A percentile compares a stretch with the other conserved stretches of the same genome.
Conservation (phyloP, 345 rosid species). For the Bruguiera sexangula region DNA sequence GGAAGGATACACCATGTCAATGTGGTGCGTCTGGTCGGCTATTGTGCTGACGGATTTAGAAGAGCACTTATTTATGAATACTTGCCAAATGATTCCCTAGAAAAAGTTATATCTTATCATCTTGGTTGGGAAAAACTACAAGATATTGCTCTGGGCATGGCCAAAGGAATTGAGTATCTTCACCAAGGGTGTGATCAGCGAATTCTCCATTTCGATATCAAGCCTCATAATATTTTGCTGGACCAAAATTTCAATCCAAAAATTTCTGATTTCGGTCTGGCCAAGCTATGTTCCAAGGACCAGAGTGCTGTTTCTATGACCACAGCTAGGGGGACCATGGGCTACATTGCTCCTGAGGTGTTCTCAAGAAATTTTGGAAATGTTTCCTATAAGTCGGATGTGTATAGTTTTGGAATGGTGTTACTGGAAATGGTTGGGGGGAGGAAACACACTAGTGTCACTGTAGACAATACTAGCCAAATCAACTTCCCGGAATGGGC, state of each 20-base stretch:
- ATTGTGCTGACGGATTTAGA: slow-evolving; percentile 27
- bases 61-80: slow-evolving; percentile 25
- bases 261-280: slow-evolving; percentile 22
- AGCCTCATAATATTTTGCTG: slow-evolving; percentile 23
- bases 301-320: slow-evolving; percentile 30
- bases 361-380: slow-evolving; percentile 24
- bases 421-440: slow-evolving; percentile 25
- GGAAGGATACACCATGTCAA: slow-evolving; percentile 24
- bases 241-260: slow-evolving; percentile 21
- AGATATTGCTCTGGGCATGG: slow-evolving; percentile 23
- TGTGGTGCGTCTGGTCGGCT: slow-evolving; percentile 21
- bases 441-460: slow-evolving; percentile 10
- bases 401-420: slow-evolving; percentile 26
- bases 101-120: slow-evolving; percentile 13
- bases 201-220: slow-evolving; percentile 27
- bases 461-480: not conserved
- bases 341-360: slow-evolving; percentile 27
- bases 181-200: slow-evolving; percentile 27
- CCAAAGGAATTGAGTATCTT: slow-evolving; percentile 24
- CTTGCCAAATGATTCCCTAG: slow-evolving; percentile 13
- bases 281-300: slow-evolving; percentile 26
- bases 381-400: slow-evolving; percentile 27
- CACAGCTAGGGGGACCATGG: slow-evolving; percentile 24
- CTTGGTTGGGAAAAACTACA: slow-evolving; percentile 21
- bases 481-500: slow-evolving; percentile 25